Base-by-base conservation (phyloP, 192 early-diverging fungal genomes). In the Entrophospora sp. region DNA sequence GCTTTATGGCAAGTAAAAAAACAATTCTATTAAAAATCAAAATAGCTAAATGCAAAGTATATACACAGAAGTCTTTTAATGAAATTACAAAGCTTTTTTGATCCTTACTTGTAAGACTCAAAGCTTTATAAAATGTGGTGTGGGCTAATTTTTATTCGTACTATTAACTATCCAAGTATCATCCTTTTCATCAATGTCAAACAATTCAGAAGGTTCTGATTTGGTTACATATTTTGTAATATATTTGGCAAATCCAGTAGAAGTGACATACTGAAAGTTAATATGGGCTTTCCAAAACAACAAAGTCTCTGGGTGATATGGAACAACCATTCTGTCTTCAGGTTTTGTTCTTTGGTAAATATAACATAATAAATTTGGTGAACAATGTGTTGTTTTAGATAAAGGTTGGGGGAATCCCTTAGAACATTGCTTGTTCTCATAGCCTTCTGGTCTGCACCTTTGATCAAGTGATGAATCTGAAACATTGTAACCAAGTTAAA, bases 211-310 rank as follows among this genome's bases (percentile, higher is more conserved):
- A 1, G 37, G 12, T 43, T 60, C 38, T 13, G 25, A 4, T 42
- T 60, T 60, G 4, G 58, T 42, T 2, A 28, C 16, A 28, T 60
- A 60, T 42, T 60, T 60, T 0, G 13, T 14, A 3, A 60, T 25
- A 42, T 60, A 60, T 60, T 43, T 38, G 6, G 37, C 37, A 60
- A 60, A 60, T 2, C 16, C 2, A 0, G 5, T 60, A 4, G 1
- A 5, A 13, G 37, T 43, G 2, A 60, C 16, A 42, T 60, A 60
- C 25, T 60, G 58, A 42, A 60, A 24, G 31, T 60, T 60, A 16
- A 14, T 1, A 28, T 60, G 58, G 13, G 8, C 58, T 27, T 42
- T 1, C 58, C 58, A 60, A n/a, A 43, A 16, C 0, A 60, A 22
- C 14, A 42, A 27, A 25, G 38, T 42, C 28, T 5, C 0, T 24